Evolutionary conservation across 2,329 filamentous ascomycete species (phyloP).

Genomic region (Pseudophaeomoniella oleicola): DNA sequence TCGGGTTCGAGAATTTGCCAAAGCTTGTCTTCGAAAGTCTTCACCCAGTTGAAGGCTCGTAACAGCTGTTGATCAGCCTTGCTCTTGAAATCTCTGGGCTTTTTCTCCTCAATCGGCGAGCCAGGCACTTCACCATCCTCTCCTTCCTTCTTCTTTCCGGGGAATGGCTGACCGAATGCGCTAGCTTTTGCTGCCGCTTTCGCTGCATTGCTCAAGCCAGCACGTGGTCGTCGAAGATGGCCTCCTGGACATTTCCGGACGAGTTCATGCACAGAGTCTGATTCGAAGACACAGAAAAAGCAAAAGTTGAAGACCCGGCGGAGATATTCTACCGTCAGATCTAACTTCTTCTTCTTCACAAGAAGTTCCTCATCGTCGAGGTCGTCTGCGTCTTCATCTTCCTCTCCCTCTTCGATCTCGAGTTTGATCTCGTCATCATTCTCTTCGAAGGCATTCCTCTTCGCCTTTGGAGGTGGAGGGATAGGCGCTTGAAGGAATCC

Average conservation of each 20-base stretch:
- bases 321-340: constrained; percentile 90
- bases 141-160: constrained; percentile 60
- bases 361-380: constrained; percentile 80
- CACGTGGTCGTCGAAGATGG: constrained; percentile 82
- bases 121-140: constrained; percentile 51
- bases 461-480: constrained; percentile 36
- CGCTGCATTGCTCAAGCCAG: constrained; percentile 67
- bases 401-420: constrained; percentile 60
- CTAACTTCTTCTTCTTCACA: constrained; percentile 90
- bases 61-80: constrained; percentile 87
- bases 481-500: constrained; percentile 58
- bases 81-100: constrained; percentile 51
- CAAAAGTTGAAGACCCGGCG: constrained; percentile 97
- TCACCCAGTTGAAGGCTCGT: constrained; percentile 96
- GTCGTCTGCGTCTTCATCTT: constrained; percentile 60
- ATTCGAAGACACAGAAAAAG: constrained; percentile 98
- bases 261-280: constrained; percentile 90
- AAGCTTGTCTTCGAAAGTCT: constrained; percentile 95
- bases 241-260: constrained; percentile 92
- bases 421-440: constrained; percentile 32
- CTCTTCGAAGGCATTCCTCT: constrained; percentile 35
- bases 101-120: constrained; percentile 56
- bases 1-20: constrained; percentile 85
- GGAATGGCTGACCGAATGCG: constrained; percentile 68
- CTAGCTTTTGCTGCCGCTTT: constrained; percentile 78